Evolutionary conservation across 345 rosid species (phyloP).

Genomic region (Acer saccharum): DNA sequence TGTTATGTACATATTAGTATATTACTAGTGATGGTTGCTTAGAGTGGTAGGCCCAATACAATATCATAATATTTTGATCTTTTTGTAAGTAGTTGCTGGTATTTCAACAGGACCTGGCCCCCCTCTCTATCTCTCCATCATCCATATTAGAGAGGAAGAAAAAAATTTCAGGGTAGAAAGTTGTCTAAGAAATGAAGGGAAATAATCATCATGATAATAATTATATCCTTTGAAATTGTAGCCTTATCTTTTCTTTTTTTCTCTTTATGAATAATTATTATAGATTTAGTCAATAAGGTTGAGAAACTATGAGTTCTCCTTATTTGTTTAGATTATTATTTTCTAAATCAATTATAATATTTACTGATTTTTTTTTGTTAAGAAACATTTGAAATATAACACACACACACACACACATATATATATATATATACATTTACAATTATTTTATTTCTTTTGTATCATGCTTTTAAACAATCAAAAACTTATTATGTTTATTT

Average conservation of each 20-base stretch:
- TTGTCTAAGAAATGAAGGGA: background rate
- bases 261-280: background rate
- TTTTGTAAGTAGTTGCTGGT: slow-evolving; percentile 4
- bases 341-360: too few species aligned
- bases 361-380: too few species aligned
- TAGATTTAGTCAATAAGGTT: background rate
- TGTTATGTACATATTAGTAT: too few species aligned
- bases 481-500: too few species aligned
- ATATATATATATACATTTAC: too few species aligned
- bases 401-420: too few species aligned
- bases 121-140: slow-evolving; percentile 3
- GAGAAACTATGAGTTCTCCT: background rate
- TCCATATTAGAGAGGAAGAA: background rate
- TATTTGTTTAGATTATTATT: too few species aligned
- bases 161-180: background rate
- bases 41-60: slow-evolving; percentile 15
- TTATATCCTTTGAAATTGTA: slow-evolving; percentile 7
- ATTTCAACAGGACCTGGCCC: slow-evolving; percentile 1
- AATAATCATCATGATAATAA: slow-evolving; percentile 1
- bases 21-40: background rate
- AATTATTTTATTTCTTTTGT: too few species aligned
- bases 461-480: too few species aligned
- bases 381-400: too few species aligned
- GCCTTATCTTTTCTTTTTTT: background rate
- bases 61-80: slow-evolving; percentile 4